phyloP scores from a whole-genome alignment of 768 basidiomycete genomes.

The Mycena belliarum region DNA sequence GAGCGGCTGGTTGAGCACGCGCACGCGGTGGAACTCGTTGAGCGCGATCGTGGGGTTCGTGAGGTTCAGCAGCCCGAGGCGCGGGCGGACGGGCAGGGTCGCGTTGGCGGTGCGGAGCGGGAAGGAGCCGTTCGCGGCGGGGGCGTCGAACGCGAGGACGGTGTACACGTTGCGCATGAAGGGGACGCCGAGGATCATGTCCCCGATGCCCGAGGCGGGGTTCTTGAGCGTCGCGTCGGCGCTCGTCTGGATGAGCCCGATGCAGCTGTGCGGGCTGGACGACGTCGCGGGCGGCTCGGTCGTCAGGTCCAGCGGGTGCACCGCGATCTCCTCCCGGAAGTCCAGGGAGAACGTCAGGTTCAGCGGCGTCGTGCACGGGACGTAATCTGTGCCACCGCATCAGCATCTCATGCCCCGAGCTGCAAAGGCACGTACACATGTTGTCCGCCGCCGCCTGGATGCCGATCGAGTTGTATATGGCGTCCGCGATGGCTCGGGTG shows the following conservation, averaged over 20 bases:
- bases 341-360: conserved; percentile 73
- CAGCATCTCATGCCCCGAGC: background rate
- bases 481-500: conserved; percentile 62
- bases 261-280: conserved; percentile 47
- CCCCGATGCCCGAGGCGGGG: conserved; percentile 43
- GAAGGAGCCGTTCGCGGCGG: conserved; percentile 48
- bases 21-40: conserved; percentile 67
- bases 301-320: conserved; percentile 80
- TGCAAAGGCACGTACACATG: conserved; percentile 45
- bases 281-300: conserved; percentile 44
- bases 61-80: conserved; percentile 62
- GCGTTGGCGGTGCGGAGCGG: conserved; percentile 18
- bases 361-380: conserved; percentile 69
- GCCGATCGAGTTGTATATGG: conserved; percentile 75
- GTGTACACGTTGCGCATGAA: conserved; percentile 45
- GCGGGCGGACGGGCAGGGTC: conserved; percentile 35
- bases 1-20: conserved; percentile 67
- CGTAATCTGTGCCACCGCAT: conserved; percentile 54
- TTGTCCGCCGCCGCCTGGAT: conserved; percentile 57
- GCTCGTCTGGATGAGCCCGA: conserved; percentile 64
- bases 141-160: conserved; percentile 67
- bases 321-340: conserved; percentile 51
- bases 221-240: conserved; percentile 43
- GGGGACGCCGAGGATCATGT: conserved; percentile 49
- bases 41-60: conserved; percentile 65